Base-by-base conservation (phyloP, 129 eudicot genomes). In the Smallanthus sonchifolius region DNA sequence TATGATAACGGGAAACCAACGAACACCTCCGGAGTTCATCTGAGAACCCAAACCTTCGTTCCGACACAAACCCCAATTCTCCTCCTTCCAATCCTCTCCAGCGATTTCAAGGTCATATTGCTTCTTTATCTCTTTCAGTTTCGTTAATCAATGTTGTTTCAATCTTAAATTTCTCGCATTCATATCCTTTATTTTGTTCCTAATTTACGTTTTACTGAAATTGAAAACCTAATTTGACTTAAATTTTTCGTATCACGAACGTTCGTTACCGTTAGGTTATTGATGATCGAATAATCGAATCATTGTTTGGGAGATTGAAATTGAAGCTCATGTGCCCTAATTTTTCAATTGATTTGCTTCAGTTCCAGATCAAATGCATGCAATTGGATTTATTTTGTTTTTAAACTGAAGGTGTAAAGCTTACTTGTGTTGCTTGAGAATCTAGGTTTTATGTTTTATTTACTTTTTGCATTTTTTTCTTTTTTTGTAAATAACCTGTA, bases 41-140 rank as follows among this genome's bases (percentile, higher is more conserved):
- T 72, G 5, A 34, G 20, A 61, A 48, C 8, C 37, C 54, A 10
- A 61, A 28, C 52, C 52, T 16, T 37, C 65, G 42, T 49, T 56
- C 59, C 59, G 28, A 52, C 5, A 56, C 35, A 56, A 42, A 71
- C 35, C 55, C 44, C 14, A 72, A 56, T 57, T 57, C 55, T 70
- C 75, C 6, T 2, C 49, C 48, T 51, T 19, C 32, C 69, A 43
- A 60, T 73, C 69, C 16, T 24, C 42, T 35, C 44, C 7, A 44
- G 2, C 78, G 35, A 2, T 45, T 63, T 63, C 71, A 49, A 74
- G 78, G 78, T 74, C 47, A 74, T 61, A 17, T 59, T 16, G 6
- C 78, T 11, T 74, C 71, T 44, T 34, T 45, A 48, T 32, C 19
- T 44, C 61, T 63, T 47, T 45, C 60, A 63, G 32, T 60, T 17